phyloP scores from a whole-genome alignment of 768 basidiomycete species.

The Termitomyces sp. region DNA sequence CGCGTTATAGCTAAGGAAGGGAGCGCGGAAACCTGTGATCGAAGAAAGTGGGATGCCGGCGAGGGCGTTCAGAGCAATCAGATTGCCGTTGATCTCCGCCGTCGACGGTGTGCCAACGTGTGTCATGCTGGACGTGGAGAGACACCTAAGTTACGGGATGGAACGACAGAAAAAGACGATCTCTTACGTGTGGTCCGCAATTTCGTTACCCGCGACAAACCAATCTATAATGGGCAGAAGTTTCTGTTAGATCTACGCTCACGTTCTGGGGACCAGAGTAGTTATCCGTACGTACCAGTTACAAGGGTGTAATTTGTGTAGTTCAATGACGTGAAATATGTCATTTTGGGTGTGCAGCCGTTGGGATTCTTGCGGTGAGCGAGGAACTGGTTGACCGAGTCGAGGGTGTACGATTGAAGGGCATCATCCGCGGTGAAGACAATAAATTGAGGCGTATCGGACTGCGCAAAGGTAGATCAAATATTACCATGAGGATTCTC shows the following conservation, averaged over 20 bases:
- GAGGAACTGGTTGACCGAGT: slow-evolving; percentile 72
- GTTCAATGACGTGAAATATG: slow-evolving; percentile 67
- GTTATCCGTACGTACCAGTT: slow-evolving; percentile 31
- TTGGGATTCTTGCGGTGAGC: slow-evolving; percentile 74
- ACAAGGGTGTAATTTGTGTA: slow-evolving; percentile 79
- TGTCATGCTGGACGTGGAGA: slow-evolving; percentile 57
- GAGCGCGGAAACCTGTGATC: slow-evolving; percentile 75
- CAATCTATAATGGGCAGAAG: slow-evolving; percentile 43
- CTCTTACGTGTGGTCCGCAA: slow-evolving; percentile 72
- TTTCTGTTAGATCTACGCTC: background rate
- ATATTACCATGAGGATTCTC: background rate
- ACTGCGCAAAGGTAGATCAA: slow-evolving; percentile 27
- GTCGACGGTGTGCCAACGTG: slow-evolving; percentile 62
- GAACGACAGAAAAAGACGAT: background rate
- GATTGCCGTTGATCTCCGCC: slow-evolving; percentile 73
- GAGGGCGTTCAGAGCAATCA: slow-evolving; percentile 74
- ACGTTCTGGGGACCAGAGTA: background rate
- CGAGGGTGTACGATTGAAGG: slow-evolving; percentile 71
- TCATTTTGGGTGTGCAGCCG: slow-evolving; percentile 72
- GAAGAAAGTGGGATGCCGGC: slow-evolving; percentile 67
- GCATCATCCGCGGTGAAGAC: slow-evolving; percentile 79
- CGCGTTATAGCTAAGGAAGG: slow-evolving; percentile 63
- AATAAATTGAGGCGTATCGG: slow-evolving; percentile 61
- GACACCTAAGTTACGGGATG: background rate
- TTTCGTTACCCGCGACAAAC: slow-evolving; percentile 82